Evolutionary conservation across 2,329 filamentous ascomycete genomes (phyloP), one percentile per base, ranked within the genome.

Genomic region (Claviceps fusiformis): DNA sequence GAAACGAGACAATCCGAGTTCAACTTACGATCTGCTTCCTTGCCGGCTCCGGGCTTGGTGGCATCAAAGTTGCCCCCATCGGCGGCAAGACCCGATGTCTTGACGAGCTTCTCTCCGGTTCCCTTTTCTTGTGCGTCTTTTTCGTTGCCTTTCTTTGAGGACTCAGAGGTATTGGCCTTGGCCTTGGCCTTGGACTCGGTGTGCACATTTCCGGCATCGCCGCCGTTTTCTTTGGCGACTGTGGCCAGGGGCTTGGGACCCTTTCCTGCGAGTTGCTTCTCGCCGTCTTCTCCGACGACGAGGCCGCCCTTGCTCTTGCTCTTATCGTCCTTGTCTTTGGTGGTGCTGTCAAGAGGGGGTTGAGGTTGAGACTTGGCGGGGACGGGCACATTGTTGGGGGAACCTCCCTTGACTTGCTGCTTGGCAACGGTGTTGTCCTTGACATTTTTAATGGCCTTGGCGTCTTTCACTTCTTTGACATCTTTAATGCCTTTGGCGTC

Each of bases 51-150:
- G 0, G 82, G 77, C 57, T 77, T 77, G 8, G 75, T 70, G 4
- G 79, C 82, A 61, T 87, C 84, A 63, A 86, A 86, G 61, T 86
- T 75, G 6, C 84, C 83, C 0, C 84, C 83, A 44, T 88, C 83
- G 17, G 82, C 80, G 39, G 72, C 68, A 33, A 86, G 65, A 0
- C 83, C 84, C 0, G 73, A 75, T 27, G 75, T 76, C 67, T 76
- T 79, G 59, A 84, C 73, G 56, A 78, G 78, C 61, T 78, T 63
- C 64, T 81, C 77, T 7, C 80, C 80, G 0, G 77, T 81, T 1
- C 75, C 77, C 58, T 75, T 69, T 11, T 59, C 60, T 24, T 52
- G 11, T 11, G 33, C 19, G 47, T 62, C 61, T 2, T 64, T 58
- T 29, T 65, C 62, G 54, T n/a, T 24, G 17, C 13, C 60, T 52